Percentiles rank a stretch among this genome's conserved stretches.
Evolutionary conservation across 2,329 filamentous ascomycete species (phyloP).

Genomic region (Dothideomycetes sp.): DNA sequence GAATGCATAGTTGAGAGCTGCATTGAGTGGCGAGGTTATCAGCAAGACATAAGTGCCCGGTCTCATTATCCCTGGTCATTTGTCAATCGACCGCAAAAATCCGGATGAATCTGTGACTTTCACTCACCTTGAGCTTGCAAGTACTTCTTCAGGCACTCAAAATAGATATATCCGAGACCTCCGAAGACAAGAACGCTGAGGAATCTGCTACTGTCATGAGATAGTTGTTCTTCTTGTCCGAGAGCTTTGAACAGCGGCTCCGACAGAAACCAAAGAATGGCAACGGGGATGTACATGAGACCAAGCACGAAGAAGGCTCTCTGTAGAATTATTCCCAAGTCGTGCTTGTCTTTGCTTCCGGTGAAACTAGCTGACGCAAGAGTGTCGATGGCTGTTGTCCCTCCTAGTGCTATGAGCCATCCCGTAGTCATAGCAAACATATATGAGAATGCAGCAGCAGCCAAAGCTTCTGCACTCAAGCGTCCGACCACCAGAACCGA

Average conservation of each 20-base stretch:
- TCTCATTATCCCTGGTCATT: slow-evolving; percentile 47
- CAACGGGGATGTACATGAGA: slow-evolving; percentile 63
- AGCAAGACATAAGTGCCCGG: slow-evolving; percentile 55
- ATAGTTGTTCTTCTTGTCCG: slow-evolving; percentile 71
- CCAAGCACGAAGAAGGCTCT: slow-evolving; percentile 64
- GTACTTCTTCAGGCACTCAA: slow-evolving; percentile 63
- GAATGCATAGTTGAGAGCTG: slow-evolving; percentile 55
- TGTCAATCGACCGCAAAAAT: slow-evolving; percentile 4
- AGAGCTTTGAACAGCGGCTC: slow-evolving; percentile 64
- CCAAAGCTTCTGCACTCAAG: slow-evolving; percentile 67
- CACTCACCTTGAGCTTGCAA: slow-evolving; percentile 47
- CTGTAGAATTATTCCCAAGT: slow-evolving; percentile 71
- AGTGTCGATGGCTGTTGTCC: slow-evolving; percentile 78
- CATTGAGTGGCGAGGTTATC: slow-evolving; percentile 52
- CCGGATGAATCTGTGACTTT: too few relatives aligned
- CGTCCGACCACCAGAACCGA: slow-evolving; percentile 76
- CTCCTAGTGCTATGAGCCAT: slow-evolving; percentile 78
- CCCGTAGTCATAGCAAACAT: slow-evolving; percentile 90
- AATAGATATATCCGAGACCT: slow-evolving; percentile 78
- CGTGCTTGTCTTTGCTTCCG: slow-evolving; percentile 66
- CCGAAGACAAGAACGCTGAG: slow-evolving; percentile 67
- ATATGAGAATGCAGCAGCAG: slow-evolving; percentile 77
- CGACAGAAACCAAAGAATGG: slow-evolving; percentile 64
- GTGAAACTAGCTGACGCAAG: slow-evolving; percentile 77
- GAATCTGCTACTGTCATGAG: slow-evolving; percentile 63